phyloP scores from a whole-genome alignment of 768 basidiomycete genomes.

The Pleurotus tuoliensis region DNA sequence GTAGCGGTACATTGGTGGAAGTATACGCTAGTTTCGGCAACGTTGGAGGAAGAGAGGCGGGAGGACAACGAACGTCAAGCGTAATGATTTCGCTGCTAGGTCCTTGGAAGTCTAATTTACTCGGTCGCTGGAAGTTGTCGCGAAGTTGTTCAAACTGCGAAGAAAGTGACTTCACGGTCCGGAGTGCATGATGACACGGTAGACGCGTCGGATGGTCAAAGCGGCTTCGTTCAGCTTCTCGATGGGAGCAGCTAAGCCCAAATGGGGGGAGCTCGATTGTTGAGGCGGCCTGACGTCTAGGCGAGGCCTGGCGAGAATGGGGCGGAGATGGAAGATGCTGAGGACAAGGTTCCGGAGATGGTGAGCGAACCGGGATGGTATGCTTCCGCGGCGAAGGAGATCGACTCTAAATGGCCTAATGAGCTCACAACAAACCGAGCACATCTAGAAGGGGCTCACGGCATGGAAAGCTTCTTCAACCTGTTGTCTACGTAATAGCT shows the following conservation, averaged over 20 bases:
- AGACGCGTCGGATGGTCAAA: constrained; percentile 41
- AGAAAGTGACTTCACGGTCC: constrained; percentile 34
- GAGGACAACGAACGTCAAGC: constrained; percentile 19
- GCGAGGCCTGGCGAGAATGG: constrained; percentile 9
- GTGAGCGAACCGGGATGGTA: background rate
- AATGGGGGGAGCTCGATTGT: constrained; percentile 9
- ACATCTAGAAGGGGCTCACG: too few relatives aligned
- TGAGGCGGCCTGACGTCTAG: constrained; percentile 6
- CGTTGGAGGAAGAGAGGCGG: constrained; percentile 14
- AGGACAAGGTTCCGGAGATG: background rate
- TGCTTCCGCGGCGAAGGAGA: background rate
- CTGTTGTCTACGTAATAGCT: constrained; percentile 13
- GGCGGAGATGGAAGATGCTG: constrained; percentile 2
- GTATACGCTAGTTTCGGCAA: constrained; percentile 55
- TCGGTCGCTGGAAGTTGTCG: constrained; percentile 38
- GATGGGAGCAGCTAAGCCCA: constrained; percentile 16
- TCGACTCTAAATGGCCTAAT: background rate
- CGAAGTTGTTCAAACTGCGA: constrained; percentile 41
- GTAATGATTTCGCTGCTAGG: constrained; percentile 25
- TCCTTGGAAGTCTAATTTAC: constrained; percentile 42
- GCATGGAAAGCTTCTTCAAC: constrained; percentile 1
- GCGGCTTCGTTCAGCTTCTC: constrained; percentile 39
- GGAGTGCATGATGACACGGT: constrained; percentile 41
- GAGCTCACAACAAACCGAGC: background rate
- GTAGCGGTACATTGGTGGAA: constrained; percentile 53